Percentiles rank a stretch among this genome's conserved stretches.
These are phyloP conservation scores for Crithidia expoeki DNA, from an alignment of 208 protist species.

Conservation along the genomic window DNA sequence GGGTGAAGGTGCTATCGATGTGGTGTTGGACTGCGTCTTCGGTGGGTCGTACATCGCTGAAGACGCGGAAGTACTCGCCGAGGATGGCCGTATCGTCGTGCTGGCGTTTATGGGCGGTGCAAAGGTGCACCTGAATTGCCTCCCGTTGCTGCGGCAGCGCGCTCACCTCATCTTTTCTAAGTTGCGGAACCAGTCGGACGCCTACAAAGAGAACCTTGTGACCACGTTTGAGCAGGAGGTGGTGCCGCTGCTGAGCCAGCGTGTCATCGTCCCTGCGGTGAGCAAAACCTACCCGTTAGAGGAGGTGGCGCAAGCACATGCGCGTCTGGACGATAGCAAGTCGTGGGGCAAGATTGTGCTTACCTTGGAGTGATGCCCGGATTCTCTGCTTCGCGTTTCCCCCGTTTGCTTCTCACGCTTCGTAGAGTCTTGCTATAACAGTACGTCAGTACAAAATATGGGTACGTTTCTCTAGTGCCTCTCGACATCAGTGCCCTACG, in stretches of 20 bases:
- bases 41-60: constrained; percentile 74
- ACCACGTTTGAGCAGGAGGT: constrained; percentile 59
- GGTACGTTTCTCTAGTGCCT: too few relatives aligned
- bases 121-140: constrained; percentile 48
- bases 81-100: constrained; percentile 61
- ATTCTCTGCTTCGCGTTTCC: too few relatives aligned
- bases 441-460: too few relatives aligned
- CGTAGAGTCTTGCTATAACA: not conserved
- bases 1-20: constrained; percentile 54
- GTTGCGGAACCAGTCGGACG: constrained; percentile 55
- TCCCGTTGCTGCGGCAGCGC: constrained; percentile 57
- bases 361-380: constrained; percentile 7
- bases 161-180: constrained; percentile 71
- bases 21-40: constrained; percentile 84
- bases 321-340: constrained; percentile 51
- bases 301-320: constrained; percentile 57
- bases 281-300: constrained; percentile 59
- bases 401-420: not conserved
- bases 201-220: constrained; percentile 67
- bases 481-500: too few relatives aligned
- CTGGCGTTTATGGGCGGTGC: constrained; percentile 73
- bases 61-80: constrained; percentile 56
- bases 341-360: constrained; percentile 73
- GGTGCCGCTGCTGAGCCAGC: constrained; percentile 59
- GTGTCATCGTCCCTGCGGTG: constrained; percentile 53